These are phyloP conservation scores for Termitomyces bulborhizus DNA, from an alignment of 768 basidiomycete species.

Conservation along the genomic window DNA sequence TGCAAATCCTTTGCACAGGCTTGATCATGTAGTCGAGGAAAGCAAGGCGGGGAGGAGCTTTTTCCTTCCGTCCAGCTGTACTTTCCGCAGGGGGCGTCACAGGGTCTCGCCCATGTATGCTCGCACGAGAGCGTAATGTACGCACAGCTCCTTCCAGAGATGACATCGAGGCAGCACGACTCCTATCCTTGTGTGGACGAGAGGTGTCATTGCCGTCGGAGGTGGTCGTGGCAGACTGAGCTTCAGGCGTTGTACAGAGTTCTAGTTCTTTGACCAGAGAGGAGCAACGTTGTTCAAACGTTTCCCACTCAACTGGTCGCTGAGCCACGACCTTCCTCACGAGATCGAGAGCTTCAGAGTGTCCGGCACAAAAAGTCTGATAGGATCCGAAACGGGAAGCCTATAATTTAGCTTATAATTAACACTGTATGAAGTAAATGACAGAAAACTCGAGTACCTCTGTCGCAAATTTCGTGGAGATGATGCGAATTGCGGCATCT, in stretches of 20 bases:
- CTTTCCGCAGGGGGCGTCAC: constrained; percentile 16
- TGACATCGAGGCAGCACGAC: constrained; percentile 43
- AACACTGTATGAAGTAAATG: background rate
- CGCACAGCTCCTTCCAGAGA: constrained; percentile 43
- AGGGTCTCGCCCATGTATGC: constrained; percentile 27
- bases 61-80: constrained; percentile 18
- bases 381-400: constrained; percentile 73
- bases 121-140: constrained; percentile 29
- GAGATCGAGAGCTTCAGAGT: constrained; percentile 74
- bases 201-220: constrained; percentile 11
- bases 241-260: constrained; percentile 15
- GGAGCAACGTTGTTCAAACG: constrained; percentile 77
- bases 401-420: constrained; percentile 29
- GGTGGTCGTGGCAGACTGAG: constrained; percentile 3
- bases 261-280: constrained; percentile 37
- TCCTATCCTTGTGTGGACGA: constrained; percentile 22
- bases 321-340: constrained; percentile 61
- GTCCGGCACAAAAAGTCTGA: constrained; percentile 81
- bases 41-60: constrained; percentile 38
- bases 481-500: constrained; percentile 38
- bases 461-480: constrained; percentile 52
- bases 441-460: constrained; percentile 34
- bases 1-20: constrained; percentile 95
- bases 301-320: constrained; percentile 70
- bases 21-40: constrained; percentile 92